Evolutionary conservation across 192 early-diverging fungal genomes (phyloP), one percentile per base, ranked within the genome.

Genomic region (Coemansia sp.): DNA sequence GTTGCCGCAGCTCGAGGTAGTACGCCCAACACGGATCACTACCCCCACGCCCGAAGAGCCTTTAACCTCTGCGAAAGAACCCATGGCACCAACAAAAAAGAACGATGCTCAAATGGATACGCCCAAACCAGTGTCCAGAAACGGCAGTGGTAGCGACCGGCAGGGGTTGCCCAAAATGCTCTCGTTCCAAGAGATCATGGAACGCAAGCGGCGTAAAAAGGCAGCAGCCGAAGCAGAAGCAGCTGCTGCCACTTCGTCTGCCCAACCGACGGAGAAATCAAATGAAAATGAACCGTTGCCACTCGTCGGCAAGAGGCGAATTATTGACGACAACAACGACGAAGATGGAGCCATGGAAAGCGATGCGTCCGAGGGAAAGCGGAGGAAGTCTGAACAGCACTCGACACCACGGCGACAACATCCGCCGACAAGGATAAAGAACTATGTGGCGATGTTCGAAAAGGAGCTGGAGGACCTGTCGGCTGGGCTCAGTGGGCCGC

Each of bases 171-270:
- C 71, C 10, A 67, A 68, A 30, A 57, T 74, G 2, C 50, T 66
- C 19, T 68, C 72, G 33, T 74, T 74, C 50, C 61, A 67, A 50
- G 65, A 74, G 34, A 74, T 74, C 65, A 74, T 74, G 50, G 72
- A 63, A 29, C 56, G 61, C 38, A 74, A 74, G 57, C 60, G 72
- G 4, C 72, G 72, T 59, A 74, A 68, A 30, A 41, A 61, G 37
- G 71, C 60, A 9, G 62, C 57, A 3, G 44, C 36, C 14, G 47
- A 42, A 25, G 55, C 50, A 11, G 57, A 6, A 22, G 40, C 27
- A 17, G 2, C 59, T 36, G 4, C 10, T 0, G 48, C 20, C 11
- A 10, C 10, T 11, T 15, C 23, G 2, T 8, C 45, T 22, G 45
- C 7, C 20, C 45, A 25, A 4, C 45, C 22, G 45, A 48, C 20